Percentiles rank a stretch among this genome's conserved stretches.
Conservation (phyloP, 139 green algal species). For the Yamagishiella unicocca region DNA sequence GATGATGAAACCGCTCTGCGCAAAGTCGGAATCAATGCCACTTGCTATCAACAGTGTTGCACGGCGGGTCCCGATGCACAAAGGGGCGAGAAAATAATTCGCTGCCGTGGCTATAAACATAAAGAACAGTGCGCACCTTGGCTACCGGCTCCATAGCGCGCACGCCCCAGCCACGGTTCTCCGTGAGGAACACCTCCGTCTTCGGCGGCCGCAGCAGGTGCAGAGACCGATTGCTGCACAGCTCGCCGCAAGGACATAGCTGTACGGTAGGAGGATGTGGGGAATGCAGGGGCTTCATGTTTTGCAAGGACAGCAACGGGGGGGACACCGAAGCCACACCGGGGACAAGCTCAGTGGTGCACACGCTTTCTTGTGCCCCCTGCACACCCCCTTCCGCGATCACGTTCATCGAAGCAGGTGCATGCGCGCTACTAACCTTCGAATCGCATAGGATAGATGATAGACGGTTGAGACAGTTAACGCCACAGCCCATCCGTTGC, state of each 20-base stretch:
- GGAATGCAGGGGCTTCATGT: too few species aligned
- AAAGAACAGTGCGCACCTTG: conserved; percentile 4
- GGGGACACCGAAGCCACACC: too few species aligned
- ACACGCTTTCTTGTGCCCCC: too few species aligned
- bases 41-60: background rate
- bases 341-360: too few species aligned
- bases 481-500: conserved; percentile 62
- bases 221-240: conserved; percentile 88
- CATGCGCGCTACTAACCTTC: background rate
- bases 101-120: too few species aligned
- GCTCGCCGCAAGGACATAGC: conserved; percentile 81
- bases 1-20: conserved; percentile 81
- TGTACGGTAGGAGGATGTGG: too few species aligned
- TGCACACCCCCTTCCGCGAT: too few species aligned
- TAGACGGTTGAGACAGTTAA: conserved; percentile 78
- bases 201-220: conserved; percentile 69
- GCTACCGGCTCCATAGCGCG: conserved; percentile 62
- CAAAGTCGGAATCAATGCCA: background rate
- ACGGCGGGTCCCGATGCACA: too few species aligned
- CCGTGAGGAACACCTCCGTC: conserved; percentile 84
- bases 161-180: conserved; percentile 78
- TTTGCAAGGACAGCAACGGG: too few species aligned
- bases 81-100: too few species aligned
- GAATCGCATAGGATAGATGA: conserved; percentile 85
- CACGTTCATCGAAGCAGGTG: background rate